Base-by-base conservation (phyloP, 2,329 filamentous ascomycete species). In the Byssothecium circinans region DNA sequence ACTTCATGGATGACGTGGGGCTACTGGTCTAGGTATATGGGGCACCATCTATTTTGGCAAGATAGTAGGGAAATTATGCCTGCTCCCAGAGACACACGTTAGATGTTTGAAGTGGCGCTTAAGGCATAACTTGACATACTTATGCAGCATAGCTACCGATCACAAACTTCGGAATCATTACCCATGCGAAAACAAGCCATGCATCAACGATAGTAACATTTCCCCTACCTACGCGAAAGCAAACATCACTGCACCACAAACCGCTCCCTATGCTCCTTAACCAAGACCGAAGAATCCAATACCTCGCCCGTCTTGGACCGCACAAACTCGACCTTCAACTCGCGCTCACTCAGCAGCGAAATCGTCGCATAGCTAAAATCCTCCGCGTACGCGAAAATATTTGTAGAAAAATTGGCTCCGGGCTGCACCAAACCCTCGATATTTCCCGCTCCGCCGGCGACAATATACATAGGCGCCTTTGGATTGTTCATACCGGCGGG, bases 401-500 rank as follows among this genome's bases (percentile, higher is more conserved):
- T 81, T 23, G 67, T 75, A 11, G 70, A 57, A 3, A 68, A 65
- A 47, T 76, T 74, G 0, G 32, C 60, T 3, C 77, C 78, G 0
- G 81, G 67, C 1, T 54, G 41, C 25, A 60, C 72, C 41, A 81
- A 50, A 0, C 79, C 80, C 58, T 83, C 80, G 43, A 82, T 79
- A 43, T 81, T 82, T 2, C 81, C 81, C 0, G 80, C 74, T 1
- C 78, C 81, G 2, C 80, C 80, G 2, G 79, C 75, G 7, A 82
- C 69, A 36, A 80, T 78, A 51, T 84, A 84, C 74, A 80, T 75
- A 0, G 81, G 79, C 6, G 64, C 74, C 55, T 80, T 78, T 0
- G 83, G 83, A 22, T 78, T 54, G 10, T 76, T 68, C 56, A 80
- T 71, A 1, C 62, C 53, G 47, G 78, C 52, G 52, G 78, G 7